Conservation (phyloP, 2,329 filamentous ascomycete genomes). For the Pseudogymnoascus sp. region DNA sequence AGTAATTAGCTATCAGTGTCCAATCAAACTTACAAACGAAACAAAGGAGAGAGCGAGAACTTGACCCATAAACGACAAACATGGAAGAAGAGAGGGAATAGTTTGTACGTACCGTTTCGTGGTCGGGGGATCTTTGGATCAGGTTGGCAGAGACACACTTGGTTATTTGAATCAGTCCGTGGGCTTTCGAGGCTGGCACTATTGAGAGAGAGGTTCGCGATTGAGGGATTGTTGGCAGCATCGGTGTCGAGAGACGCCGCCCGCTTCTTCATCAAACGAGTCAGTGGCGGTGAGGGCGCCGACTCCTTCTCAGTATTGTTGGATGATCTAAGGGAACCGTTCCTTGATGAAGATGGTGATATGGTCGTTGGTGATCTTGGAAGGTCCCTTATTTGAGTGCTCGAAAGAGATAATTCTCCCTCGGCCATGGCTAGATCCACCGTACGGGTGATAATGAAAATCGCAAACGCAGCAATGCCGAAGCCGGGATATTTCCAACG, state of each 20-base stretch:
- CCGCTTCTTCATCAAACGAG: conserved; percentile 26
- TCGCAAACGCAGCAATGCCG: conserved; percentile 4
- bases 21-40: conserved; percentile 11
- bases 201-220: conserved; percentile 22
- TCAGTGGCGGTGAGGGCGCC: conserved; percentile 21
- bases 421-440: not conserved
- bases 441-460: conserved; percentile 2
- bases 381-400: not conserved
- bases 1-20: conserved; percentile 23
- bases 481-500: not conserved
- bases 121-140: conserved; percentile 64
- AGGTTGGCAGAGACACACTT: conserved; percentile 61
- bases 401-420: not conserved
- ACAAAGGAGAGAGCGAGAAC: conserved; percentile 3
- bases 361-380: not conserved
- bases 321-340: not conserved
- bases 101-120: conserved; percentile 53
- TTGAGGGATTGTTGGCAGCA: conserved; percentile 22
- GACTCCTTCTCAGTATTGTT: conserved; percentile 19
- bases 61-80: conserved; percentile 8
- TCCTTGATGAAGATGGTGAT: not conserved
- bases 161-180: conserved; percentile 20
- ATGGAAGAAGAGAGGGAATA: conserved; percentile 10
- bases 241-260: conserved; percentile 25
- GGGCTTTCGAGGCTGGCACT: conserved; percentile 20